phyloP scores from a whole-genome alignment of 768 basidiomycete genomes.

The Tephrocybe sp. region DNA sequence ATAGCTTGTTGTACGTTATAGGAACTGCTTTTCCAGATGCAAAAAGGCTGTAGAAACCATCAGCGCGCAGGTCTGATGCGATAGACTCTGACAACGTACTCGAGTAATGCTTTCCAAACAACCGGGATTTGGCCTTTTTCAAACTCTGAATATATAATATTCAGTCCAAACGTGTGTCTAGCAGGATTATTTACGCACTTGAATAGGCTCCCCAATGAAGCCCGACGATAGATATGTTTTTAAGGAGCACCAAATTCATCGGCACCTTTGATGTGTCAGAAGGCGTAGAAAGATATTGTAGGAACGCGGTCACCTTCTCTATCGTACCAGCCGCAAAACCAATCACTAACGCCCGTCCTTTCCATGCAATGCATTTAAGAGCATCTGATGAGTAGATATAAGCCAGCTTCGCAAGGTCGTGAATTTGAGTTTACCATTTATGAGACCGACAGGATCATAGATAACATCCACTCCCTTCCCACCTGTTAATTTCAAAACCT shows the following conservation, averaged over 20 bases:
- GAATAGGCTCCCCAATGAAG: conserved; percentile 86
- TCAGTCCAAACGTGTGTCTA: neutral
- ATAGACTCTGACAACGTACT: conserved; percentile 35
- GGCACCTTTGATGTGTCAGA: conserved; percentile 56
- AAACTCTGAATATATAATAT: conserved; percentile 41
- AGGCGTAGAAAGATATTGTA: neutral
- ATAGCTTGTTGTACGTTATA: conserved; percentile 68
- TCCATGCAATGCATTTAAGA: conserved; percentile 93
- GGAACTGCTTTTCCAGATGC: conserved; percentile 64
- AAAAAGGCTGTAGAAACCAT: conserved; percentile 52
- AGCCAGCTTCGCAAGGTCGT: neutral
- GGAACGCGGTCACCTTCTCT: conserved; percentile 59
- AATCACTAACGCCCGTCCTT: conserved; percentile 89
- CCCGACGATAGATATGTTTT: conserved; percentile 84
- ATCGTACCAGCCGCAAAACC: conserved; percentile 88
- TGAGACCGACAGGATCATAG: conserved; percentile 84
- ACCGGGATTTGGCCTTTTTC: conserved; percentile 62
- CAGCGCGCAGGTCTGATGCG: neutral
- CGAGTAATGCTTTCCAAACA: conserved; percentile 75
- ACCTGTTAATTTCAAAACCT: conserved; percentile 79
- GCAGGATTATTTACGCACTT: conserved; percentile 40
- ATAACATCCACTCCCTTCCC: conserved; percentile 87
- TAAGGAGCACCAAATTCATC: conserved; percentile 78
- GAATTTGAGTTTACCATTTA: conserved; percentile 47
- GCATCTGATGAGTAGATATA: conserved; percentile 48